Evolutionary conservation across 768 basidiomycete genomes (phyloP), one percentile per base, ranked within the genome.

Genomic region (Trametes sanguinea): DNA sequence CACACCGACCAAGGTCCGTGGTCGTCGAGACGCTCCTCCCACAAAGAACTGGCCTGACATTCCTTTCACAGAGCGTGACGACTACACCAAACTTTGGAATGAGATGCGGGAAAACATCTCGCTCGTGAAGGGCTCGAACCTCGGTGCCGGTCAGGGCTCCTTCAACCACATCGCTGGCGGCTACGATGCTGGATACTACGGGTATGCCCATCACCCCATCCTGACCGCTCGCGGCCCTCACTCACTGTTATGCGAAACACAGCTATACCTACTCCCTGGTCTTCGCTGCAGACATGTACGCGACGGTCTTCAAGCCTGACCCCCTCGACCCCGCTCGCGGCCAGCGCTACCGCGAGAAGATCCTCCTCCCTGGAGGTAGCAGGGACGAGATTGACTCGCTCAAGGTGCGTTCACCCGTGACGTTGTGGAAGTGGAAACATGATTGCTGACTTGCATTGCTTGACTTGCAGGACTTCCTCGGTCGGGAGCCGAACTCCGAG

Each of bases 41-140:
- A 22, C 22, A 22, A 1, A 22, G 22, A 22, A 22, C 22, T 22
- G 22, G 22, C 1, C 14, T 69, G 16, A 47, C 4, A 9, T n/a
- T n/a, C 43, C 6, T 16, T 10, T 8, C n/a, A 30, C 73, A 87
- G 85, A 83, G 17, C 71, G 70, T n/a, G 79, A 81, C 29, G 90
- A 94, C 66, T 89, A 88, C 71, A 93, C 90, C n/a, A 74, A 77
- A 55, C 77, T 94, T 13, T 95, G 92, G 92, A 90, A 87, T 67
- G 78, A 80, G 11, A 75, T 94, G 54, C 80, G 91, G 17, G 83
- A 92, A 70, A 71, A 79, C 55, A 81, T 92, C 42, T 89, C 89
- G 0, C 77, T 91, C 11, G 86, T 93, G 5, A 86, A 88, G 68
- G 81, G 81, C 16, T 81, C 74, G 16, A 83, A 83, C 64, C 76